Evolutionary conservation across 768 basidiomycete species (phyloP).

Genomic region (Psilocybe cyanescens): DNA sequence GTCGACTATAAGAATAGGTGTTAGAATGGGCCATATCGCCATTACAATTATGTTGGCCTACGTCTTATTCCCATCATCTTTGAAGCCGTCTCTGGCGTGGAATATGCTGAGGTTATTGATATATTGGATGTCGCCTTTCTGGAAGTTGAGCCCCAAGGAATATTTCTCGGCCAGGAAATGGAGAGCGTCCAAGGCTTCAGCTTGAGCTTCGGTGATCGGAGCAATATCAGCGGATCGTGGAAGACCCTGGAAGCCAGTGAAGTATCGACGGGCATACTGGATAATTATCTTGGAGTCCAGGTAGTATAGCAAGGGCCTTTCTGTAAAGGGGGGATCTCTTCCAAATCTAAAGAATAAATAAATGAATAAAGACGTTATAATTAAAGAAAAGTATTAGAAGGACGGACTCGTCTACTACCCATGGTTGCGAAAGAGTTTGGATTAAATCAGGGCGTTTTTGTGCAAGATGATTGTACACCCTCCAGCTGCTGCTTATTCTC

Average conservation of each 20-base stretch:
- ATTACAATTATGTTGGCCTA: conserved; percentile 21
- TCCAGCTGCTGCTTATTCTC: conserved; percentile 46
- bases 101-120: conserved; percentile 51
- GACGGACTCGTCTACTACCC: conserved; percentile 46
- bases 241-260: conserved; percentile 43
- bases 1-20: conserved; percentile 28
- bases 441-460: conserved; percentile 50
- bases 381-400: background rate
- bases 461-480: conserved; percentile 52
- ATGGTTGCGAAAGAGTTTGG: conserved; percentile 41
- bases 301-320: conserved; percentile 43
- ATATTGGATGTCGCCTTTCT: conserved; percentile 54
- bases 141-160: conserved; percentile 46
- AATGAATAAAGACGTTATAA: background rate
- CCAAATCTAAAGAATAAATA: conserved; percentile 36
- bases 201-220: conserved; percentile 52
- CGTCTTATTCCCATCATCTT: conserved; percentile 41
- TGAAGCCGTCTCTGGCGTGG: conserved; percentile 49
- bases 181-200: conserved; percentile 49
- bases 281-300: conserved; percentile 43
- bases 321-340: conserved; percentile 35
- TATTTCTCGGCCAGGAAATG: conserved; percentile 50
- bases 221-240: conserved; percentile 41
- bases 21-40: background rate
- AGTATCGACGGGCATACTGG: conserved; percentile 48